Evolutionary conservation across 768 basidiomycete genomes (phyloP).

Genomic region (Naganishia friedmannii): DNA sequence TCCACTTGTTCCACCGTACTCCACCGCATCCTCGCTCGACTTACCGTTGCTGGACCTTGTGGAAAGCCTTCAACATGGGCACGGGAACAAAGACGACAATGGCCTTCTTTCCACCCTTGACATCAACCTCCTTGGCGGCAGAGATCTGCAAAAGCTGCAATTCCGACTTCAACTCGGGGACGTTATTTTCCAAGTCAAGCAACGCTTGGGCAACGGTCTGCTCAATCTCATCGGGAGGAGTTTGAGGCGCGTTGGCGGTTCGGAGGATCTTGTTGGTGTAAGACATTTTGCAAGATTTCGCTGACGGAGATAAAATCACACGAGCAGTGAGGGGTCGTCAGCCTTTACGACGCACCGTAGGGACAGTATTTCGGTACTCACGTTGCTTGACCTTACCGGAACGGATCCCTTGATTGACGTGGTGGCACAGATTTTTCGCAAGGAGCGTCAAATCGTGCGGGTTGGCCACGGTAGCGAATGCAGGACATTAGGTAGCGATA

Average conservation of each 20-base stretch:
- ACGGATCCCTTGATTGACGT: constrained; percentile 14
- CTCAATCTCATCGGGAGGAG: constrained; percentile 88
- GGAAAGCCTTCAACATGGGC: constrained; percentile 96
- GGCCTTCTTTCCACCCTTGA: constrained; percentile 98
- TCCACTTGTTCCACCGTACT: background rate
- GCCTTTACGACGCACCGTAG: background rate
- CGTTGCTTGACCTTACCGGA: constrained; percentile 20
- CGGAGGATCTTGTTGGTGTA: constrained; percentile 75
- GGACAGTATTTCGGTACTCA: background rate
- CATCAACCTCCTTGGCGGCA: constrained; percentile 97
- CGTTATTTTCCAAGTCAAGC: constrained; percentile 95
- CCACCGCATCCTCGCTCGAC: constrained; percentile 32
- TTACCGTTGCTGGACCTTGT: constrained; percentile 93
- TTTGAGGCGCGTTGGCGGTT: constrained; percentile 89
- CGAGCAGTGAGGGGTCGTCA: background rate
- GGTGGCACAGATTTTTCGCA: constrained; percentile 24
- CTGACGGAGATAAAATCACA: background rate
- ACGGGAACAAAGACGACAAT: constrained; percentile 98
- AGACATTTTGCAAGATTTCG: constrained; percentile 34
- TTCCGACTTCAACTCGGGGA: constrained; percentile 96
- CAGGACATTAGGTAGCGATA: background rate
- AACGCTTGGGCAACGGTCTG: constrained; percentile 95
- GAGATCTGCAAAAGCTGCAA: constrained; percentile 94
- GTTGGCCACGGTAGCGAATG: background rate
- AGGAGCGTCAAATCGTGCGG: constrained; percentile 7